Conservation (phyloP, 768 basidiomycete genomes). For the Cyclocybe aegerita region DNA sequence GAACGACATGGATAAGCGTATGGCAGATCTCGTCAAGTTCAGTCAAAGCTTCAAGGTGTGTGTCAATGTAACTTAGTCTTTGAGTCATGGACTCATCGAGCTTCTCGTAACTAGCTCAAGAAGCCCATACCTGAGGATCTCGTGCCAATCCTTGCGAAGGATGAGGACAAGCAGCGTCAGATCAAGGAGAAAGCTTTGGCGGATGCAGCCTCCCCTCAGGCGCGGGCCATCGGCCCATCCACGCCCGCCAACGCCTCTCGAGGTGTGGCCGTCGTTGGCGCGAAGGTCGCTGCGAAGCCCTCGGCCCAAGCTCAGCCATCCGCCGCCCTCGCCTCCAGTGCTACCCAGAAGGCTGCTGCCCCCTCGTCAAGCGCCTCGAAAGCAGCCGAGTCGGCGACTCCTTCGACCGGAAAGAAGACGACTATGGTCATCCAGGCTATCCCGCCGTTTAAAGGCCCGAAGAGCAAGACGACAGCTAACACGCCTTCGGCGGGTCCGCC, state of each 20-base stretch:
- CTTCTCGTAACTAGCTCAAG: conserved; percentile 60
- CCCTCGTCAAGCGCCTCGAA: conserved; percentile 1
- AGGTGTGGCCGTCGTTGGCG: conserved; percentile 34
- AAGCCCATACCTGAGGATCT: conserved; percentile 95
- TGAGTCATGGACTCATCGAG: neutral
- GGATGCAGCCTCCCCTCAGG: conserved; percentile 65
- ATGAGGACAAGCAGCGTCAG: conserved; percentile 83
- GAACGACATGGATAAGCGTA: conserved; percentile 91
- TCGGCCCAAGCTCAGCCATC: conserved; percentile 4
- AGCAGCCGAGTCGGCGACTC: conserved; percentile 13
- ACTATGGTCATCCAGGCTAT: conserved; percentile 87
- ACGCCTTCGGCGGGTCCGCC: conserved; percentile 19
- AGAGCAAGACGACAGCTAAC: conserved; percentile 24
- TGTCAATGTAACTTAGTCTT: conserved; percentile 14
- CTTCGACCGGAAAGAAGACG: conserved; percentile 47
- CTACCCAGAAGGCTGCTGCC: conserved; percentile 11
- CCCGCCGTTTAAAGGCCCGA: conserved; percentile 82
- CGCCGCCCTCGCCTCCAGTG: conserved; percentile 24
- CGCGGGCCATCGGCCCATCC: conserved; percentile 69
- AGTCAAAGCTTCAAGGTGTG: conserved; percentile 93
- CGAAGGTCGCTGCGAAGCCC: conserved; percentile 32
- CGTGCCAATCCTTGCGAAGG: conserved; percentile 89
- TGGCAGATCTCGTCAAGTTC: conserved; percentile 92
- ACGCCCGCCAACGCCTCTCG: conserved; percentile 52
- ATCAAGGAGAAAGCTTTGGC: conserved; percentile 76